These are phyloP conservation scores for Aspergillus nanangensis DNA, from an alignment of 495 filamentous ascomycete genomes.

Conservation along the genomic window DNA sequence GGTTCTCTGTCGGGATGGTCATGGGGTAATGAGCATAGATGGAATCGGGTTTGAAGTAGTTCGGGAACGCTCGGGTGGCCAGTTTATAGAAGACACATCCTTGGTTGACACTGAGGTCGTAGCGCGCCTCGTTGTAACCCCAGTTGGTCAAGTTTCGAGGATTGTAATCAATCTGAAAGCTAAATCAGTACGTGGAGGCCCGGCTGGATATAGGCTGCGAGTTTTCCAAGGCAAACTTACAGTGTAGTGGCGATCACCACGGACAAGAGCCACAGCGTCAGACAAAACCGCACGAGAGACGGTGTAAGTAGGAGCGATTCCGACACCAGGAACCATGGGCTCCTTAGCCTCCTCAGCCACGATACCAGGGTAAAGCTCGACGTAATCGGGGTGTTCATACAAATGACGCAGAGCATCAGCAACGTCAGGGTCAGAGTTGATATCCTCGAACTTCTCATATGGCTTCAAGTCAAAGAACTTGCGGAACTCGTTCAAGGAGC, in stretches of 20 bases:
- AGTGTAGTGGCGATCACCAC: slow-evolving; percentile 51
- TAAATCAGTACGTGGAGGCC: slow-evolving; percentile 7
- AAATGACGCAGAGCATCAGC: slow-evolving; percentile 48
- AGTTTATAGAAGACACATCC: slow-evolving; percentile 86
- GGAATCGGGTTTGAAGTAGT: slow-evolving; percentile 72
- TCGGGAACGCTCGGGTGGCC: slow-evolving; percentile 72
- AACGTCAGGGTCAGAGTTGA: slow-evolving; percentile 56
- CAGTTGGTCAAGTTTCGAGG: slow-evolving; percentile 76
- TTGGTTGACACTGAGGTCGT: slow-evolving; percentile 68
- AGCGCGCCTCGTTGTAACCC: slow-evolving; percentile 69
- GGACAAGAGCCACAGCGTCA: slow-evolving; percentile 51
- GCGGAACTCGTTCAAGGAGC: slow-evolving; percentile 60
- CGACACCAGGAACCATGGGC: slow-evolving; percentile 50
- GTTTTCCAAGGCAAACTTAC: slow-evolving; percentile 18
- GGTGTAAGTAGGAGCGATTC: slow-evolving; percentile 55
- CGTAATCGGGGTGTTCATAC: slow-evolving; percentile 57
- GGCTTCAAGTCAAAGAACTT: slow-evolving; percentile 55
- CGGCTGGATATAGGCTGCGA: background rate
- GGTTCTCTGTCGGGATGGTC: slow-evolving; percentile 71
- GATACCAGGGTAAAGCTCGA: slow-evolving; percentile 62
- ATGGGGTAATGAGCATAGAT: slow-evolving; percentile 89
- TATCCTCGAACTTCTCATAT: slow-evolving; percentile 57
- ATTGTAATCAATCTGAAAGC: slow-evolving; percentile 55
- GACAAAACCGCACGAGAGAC: slow-evolving; percentile 51
- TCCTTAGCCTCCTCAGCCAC: slow-evolving; percentile 51